Percentiles rank a stretch among this genome's conserved stretches.
Evolutionary conservation across 1,284 basidiomycete species (phyloP).

Genomic region (Puccinia horiana): DNA sequence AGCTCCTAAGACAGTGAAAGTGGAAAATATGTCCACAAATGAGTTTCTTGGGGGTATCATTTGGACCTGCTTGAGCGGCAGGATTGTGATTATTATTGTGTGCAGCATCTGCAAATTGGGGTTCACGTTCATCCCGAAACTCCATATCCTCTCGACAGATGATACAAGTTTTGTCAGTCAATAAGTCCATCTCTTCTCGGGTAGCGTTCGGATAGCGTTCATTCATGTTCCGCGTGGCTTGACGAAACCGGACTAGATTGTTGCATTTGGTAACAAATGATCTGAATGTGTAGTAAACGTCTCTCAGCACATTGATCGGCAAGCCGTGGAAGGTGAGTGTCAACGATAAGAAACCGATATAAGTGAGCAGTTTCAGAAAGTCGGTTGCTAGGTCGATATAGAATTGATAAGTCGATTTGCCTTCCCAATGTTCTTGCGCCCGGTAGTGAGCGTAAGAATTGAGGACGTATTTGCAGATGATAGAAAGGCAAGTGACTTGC

Average conservation of each 20-base stretch:
- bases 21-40: constrained; percentile 97
- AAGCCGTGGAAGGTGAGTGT: constrained; percentile 93
- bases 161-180: constrained; percentile 90
- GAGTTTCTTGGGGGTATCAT: constrained; percentile 92
- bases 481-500: constrained; percentile 75
- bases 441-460: constrained; percentile 78
- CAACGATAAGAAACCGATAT: constrained; percentile 86
- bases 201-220: constrained; percentile 92
- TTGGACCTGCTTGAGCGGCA: constrained; percentile 62
- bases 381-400: constrained; percentile 93
- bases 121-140: constrained; percentile 60
- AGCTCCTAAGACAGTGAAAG: constrained; percentile 92
- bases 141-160: constrained; percentile 98
- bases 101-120: constrained; percentile 34
- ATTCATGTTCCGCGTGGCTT: constrained; percentile 96
- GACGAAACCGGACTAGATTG: constrained; percentile 84
- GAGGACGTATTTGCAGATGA: constrained; percentile 80
- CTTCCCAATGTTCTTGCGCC: constrained; percentile 77
- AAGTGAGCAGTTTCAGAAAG: constrained; percentile 87
- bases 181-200: constrained; percentile 73
- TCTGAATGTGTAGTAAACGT: constrained; percentile 90
- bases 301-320: constrained; percentile 91
- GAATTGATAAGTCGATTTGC: constrained; percentile 95
- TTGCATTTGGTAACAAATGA: constrained; percentile 84
- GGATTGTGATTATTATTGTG: constrained; percentile 55